These are phyloP conservation scores for Emydomyces testavorans DNA, from an alignment of 2,329 filamentous ascomycete species.

Conservation along the genomic window DNA sequence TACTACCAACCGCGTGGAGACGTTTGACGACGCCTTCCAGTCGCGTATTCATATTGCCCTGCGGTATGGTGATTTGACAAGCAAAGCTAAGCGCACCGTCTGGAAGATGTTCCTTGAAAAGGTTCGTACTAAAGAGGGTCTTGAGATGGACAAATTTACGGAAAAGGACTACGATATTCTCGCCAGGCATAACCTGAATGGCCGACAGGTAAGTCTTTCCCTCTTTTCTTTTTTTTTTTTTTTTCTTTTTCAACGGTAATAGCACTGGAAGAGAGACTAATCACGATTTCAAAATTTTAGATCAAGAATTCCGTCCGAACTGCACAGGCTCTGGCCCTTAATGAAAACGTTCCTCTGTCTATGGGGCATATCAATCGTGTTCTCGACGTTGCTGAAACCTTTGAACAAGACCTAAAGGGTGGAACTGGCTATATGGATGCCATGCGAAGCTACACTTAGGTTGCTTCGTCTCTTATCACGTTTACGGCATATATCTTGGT, in stretches of 20 bases:
- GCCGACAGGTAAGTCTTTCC: slow-evolving; percentile 45
- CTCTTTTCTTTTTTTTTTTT: background rate
- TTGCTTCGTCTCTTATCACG: background rate
- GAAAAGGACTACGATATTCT: slow-evolving; percentile 56
- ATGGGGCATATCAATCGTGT: slow-evolving; percentile 74
- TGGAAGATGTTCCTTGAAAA: slow-evolving; percentile 75
- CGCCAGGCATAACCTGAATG: slow-evolving; percentile 57
- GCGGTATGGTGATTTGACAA: slow-evolving; percentile 62
- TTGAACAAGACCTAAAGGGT: slow-evolving; percentile 72
- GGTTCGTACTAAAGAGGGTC: slow-evolving; percentile 53
- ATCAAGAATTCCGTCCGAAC: slow-evolving; percentile 84
- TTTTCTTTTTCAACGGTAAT: background rate
- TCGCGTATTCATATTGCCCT: slow-evolving; percentile 77
- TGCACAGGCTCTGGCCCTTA: slow-evolving; percentile 69
- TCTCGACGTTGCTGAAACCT: slow-evolving; percentile 71
- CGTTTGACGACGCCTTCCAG: slow-evolving; percentile 84
- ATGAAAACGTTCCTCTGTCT: slow-evolving; percentile 56
- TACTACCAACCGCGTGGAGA: slow-evolving; percentile 76
- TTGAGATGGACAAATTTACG: slow-evolving; percentile 38
- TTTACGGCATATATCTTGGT: background rate
- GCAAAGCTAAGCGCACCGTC: slow-evolving; percentile 62
- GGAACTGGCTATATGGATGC: slow-evolving; percentile 70
- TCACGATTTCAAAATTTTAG: slow-evolving; percentile 32
- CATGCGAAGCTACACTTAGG: slow-evolving; percentile 60
- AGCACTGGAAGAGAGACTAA: background rate